A percentile compares a stretch with the other conserved stretches of the same genome.
These are phyloP conservation scores for Suhomyces kilbournensis DNA, from an alignment of 805 yeast species.

Conservation along the genomic window DNA sequence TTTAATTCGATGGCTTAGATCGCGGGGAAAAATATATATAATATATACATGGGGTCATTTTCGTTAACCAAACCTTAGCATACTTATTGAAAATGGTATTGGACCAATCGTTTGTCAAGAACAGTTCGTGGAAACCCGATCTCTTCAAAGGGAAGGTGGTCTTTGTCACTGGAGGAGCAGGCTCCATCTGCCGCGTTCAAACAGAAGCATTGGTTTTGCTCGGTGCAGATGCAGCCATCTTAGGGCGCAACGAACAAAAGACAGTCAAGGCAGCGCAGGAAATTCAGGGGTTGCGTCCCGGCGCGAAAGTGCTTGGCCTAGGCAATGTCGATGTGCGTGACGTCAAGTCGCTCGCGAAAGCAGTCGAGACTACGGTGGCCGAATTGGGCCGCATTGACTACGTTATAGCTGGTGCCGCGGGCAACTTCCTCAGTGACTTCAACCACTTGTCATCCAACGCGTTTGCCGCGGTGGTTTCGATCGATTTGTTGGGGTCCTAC, in stretches of 20 bases:
- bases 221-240: conserved; percentile 29
- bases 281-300: conserved; percentile 20
- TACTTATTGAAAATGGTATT: conserved; percentile 11
- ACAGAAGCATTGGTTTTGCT: conserved; percentile 27
- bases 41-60: not conserved
- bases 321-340: conserved; percentile 23
- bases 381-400: conserved; percentile 42
- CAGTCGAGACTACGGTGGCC: conserved; percentile 21
- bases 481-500: conserved; percentile 41
- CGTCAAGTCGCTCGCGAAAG: conserved; percentile 20
- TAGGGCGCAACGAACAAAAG: conserved; percentile 24
- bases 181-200: conserved; percentile 27
- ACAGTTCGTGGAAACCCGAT: conserved; percentile 23
- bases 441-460: conserved; percentile 43
- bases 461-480: conserved; percentile 36
- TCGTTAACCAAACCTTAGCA: not conserved
- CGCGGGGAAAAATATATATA: not conserved
- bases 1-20: not conserved
- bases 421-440: conserved; percentile 41
- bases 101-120: conserved; percentile 17
- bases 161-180: conserved; percentile 31
- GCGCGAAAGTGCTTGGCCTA: conserved; percentile 23
- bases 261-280: conserved; percentile 23
- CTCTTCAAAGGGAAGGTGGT: conserved; percentile 29
- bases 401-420: conserved; percentile 46